These are phyloP conservation scores for Sarocladiaceae sp. DNA, from an alignment of 2,329 filamentous ascomycete species.

Conservation along the genomic window DNA sequence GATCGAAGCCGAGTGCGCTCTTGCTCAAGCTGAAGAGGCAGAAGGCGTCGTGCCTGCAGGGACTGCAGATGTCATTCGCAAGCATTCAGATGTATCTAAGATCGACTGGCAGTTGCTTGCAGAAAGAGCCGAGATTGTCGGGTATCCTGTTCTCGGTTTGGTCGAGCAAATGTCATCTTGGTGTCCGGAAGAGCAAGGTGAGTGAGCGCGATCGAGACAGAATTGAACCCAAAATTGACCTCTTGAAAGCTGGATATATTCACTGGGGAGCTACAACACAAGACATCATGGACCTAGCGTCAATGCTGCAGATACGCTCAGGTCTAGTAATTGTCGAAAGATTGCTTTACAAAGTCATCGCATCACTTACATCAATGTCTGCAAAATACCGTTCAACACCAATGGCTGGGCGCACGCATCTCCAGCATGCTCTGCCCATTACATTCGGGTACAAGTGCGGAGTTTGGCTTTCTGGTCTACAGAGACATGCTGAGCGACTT, in stretches of 20 bases:
- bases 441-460: constrained; percentile 57
- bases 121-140: constrained; percentile 49
- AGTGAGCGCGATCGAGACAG: neutral
- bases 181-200: no score
- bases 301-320: constrained; percentile 47
- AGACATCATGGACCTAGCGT: constrained; percentile 54
- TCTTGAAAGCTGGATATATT: constrained; percentile 37
- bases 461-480: constrained; percentile 46
- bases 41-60: constrained; percentile 40
- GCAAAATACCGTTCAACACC: constrained; percentile 45
- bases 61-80: constrained; percentile 30
- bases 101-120: constrained; percentile 28
- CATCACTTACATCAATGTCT: constrained; percentile 36
- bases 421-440: constrained; percentile 52
- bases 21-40: constrained; percentile 45
- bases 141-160: no score
- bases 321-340: constrained; percentile 44
- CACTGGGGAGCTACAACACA: constrained; percentile 58
- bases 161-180: no score
- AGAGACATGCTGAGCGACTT: constrained; percentile 43
- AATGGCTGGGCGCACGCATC: constrained; percentile 54
- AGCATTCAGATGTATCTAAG: constrained; percentile 20
- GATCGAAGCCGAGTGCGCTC: constrained; percentile 46
- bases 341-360: constrained; percentile 37
- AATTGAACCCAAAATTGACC: neutral